These are phyloP conservation scores for Neonectria neomacrospora DNA, from an alignment of 2,329 filamentous ascomycete species.

Conservation along the genomic window DNA sequence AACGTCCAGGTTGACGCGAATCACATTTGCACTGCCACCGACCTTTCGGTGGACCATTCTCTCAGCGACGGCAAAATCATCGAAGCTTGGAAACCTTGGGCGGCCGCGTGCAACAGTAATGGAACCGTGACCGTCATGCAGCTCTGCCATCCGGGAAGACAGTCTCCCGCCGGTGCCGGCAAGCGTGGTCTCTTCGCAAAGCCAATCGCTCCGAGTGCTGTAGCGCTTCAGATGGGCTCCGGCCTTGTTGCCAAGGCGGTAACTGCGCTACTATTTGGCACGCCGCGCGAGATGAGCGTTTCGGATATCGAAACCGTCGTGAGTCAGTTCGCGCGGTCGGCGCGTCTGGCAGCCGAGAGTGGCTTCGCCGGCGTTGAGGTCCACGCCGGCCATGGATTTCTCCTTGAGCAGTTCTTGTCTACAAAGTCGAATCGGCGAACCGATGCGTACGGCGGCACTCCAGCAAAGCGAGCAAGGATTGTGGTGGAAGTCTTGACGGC, in stretches of 20 bases:
- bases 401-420: conserved; percentile 65
- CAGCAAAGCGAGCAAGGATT: conserved; percentile 59
- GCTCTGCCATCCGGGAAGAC: conserved; percentile 57
- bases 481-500: conserved; percentile 60
- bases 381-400: conserved; percentile 64
- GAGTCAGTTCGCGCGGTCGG: conserved; percentile 61
- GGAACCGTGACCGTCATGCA: conserved; percentile 55
- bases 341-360: conserved; percentile 58
- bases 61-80: conserved; percentile 2
- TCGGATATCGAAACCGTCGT: conserved; percentile 64
- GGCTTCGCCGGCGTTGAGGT: conserved; percentile 58
- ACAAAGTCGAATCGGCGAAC: conserved; percentile 60
- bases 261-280: conserved; percentile 55
- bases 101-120: conserved; percentile 42
- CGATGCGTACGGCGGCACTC: conserved; percentile 64
- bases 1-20: conserved; percentile 13
- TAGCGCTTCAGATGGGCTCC: conserved; percentile 54
- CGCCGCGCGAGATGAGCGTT: conserved; percentile 64
- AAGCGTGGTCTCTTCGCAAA: conserved; percentile 49
- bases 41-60: conserved; percentile 17
- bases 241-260: conserved; percentile 49
- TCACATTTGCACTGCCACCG: conserved; percentile 16
- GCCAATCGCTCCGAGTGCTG: conserved; percentile 53
- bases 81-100: conserved; percentile 53
- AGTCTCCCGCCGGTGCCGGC: conserved; percentile 53